Conservation (phyloP, 768 basidiomycete genomes). For the Pulveroboletus frians region DNA sequence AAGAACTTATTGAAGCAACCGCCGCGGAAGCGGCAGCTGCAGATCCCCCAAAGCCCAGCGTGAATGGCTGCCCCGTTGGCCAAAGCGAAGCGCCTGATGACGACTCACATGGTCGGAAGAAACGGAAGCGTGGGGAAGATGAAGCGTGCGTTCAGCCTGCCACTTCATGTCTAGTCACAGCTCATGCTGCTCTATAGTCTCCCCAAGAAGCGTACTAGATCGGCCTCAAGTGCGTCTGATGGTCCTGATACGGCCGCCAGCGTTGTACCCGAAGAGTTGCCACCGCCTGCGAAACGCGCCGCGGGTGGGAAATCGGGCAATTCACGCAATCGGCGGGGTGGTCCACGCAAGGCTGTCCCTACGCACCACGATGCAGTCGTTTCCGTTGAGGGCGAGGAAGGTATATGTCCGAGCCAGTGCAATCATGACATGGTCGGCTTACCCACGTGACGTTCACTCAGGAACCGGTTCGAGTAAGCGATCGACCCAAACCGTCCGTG, state of each 20-base stretch:
- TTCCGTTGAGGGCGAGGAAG: conserved; percentile 56
- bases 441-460: conserved; percentile 37
- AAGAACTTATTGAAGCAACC: conserved; percentile 69
- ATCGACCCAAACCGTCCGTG: conserved; percentile 39
- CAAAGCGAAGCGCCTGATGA: conserved; percentile 44
- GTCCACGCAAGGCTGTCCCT: conserved; percentile 24
- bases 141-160: conserved; percentile 49
- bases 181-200: conserved; percentile 31
- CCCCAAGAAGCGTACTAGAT: conserved; percentile 70
- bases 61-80: conserved; percentile 38
- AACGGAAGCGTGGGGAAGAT: conserved; percentile 73
- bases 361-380: conserved; percentile 20
- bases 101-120: conserved; percentile 50
- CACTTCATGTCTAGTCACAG: neutral
- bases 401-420: conserved; percentile 35
- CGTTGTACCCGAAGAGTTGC: conserved; percentile 38
- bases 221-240: conserved; percentile 68
- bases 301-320: conserved; percentile 22
- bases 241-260: conserved; percentile 37
- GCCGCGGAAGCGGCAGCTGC: conserved; percentile 64
- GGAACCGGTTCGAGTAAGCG: conserved; percentile 32
- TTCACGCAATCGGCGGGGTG: conserved; percentile 30
- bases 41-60: conserved; percentile 33
- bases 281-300: conserved; percentile 32
- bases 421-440: conserved; percentile 16